These are phyloP conservation scores for Phytopythium mirpurense DNA, from an alignment of 352 stramenopile species.

Conservation along the genomic window DNA sequence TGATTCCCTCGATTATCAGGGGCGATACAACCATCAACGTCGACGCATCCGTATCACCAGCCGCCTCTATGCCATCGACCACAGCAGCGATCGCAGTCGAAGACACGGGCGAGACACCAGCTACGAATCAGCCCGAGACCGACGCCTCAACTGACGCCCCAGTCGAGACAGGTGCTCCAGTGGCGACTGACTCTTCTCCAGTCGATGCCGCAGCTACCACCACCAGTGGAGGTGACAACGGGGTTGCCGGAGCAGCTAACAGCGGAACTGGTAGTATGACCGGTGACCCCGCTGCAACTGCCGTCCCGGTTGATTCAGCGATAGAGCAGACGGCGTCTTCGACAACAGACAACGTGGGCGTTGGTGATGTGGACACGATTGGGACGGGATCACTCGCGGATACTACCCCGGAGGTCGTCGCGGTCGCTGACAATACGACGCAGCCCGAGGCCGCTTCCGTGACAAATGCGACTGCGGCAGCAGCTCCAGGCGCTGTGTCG, in stretches of 20 bases:
- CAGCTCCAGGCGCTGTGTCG: no score
- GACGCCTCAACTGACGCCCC: not conserved
- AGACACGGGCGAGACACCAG: not conserved
- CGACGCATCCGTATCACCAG: not conserved
- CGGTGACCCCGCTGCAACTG: not conserved
- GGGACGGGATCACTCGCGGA: not conserved
- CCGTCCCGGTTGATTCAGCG: not conserved
- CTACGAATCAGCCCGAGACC: not conserved
- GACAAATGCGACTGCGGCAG: not conserved
- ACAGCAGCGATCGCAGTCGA: not conserved
- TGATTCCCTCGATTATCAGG: slow-evolving; percentile 2
- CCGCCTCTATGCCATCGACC: not conserved
- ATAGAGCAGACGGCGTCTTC: not conserved
- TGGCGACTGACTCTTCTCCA: not conserved
- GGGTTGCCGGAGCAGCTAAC: not conserved
- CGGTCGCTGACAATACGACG: not conserved
- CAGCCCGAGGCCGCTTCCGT: not conserved
- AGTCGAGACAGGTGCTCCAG: not conserved
- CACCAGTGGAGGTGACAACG: not conserved
- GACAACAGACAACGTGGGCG: not conserved
- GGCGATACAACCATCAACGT: not conserved
- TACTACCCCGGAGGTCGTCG: not conserved
- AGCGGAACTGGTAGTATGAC: not conserved
- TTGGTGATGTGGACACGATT: not conserved
- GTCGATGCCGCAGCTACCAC: not conserved